A percentile compares a stretch with the other conserved stretches of the same genome.
phyloP scores from a whole-genome alignment of 2,329 filamentous ascomycete genomes.

The Biscogniauxia sp. region DNA sequence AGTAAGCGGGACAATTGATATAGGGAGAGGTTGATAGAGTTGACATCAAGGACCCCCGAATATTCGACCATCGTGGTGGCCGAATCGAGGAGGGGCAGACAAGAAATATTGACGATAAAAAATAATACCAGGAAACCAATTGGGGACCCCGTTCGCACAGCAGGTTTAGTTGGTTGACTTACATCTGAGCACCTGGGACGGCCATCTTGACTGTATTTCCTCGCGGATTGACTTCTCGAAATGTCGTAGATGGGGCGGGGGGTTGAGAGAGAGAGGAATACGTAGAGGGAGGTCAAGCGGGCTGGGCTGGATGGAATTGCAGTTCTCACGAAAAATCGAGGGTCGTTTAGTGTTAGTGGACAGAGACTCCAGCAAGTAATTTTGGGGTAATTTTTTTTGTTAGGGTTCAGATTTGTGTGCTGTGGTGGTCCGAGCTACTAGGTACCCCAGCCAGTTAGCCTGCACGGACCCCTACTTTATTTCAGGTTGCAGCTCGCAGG shows the following conservation, averaged over 20 bases:
- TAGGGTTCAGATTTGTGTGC: slow-evolving; percentile 33
- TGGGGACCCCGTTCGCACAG: too few species aligned
- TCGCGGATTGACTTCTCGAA: slow-evolving; percentile 35
- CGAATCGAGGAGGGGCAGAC: slow-evolving; percentile 2
- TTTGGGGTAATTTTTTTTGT: slow-evolving; percentile 27
- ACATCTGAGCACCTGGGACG: slow-evolving; percentile 62
- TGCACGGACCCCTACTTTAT: neutral
- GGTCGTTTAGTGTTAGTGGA: slow-evolving; percentile 10
- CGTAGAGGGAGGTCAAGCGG: slow-evolving; percentile 20
- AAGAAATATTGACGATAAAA: too few species aligned
- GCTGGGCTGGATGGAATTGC: slow-evolving; percentile 14
- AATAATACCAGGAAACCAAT: too few species aligned
- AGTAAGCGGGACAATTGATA: too few species aligned
- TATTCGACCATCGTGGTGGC: neutral
- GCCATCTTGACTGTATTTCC: slow-evolving; percentile 52
- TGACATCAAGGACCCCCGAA: too few species aligned
- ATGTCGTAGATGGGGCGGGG: slow-evolving; percentile 26
- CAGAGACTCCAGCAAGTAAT: slow-evolving; percentile 26
- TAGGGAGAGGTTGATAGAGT: too few species aligned
- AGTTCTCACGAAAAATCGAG: slow-evolving; percentile 21
- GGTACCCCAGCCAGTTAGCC: too few species aligned
- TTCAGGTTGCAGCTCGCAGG: neutral
- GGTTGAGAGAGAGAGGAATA: slow-evolving; percentile 3
- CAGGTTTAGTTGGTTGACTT: slow-evolving; percentile 32
- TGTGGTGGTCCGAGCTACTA: slow-evolving; percentile 11